phyloP scores from a whole-genome alignment of 371 early-diverging fungal genomes.

The Mortierella sp. region DNA sequence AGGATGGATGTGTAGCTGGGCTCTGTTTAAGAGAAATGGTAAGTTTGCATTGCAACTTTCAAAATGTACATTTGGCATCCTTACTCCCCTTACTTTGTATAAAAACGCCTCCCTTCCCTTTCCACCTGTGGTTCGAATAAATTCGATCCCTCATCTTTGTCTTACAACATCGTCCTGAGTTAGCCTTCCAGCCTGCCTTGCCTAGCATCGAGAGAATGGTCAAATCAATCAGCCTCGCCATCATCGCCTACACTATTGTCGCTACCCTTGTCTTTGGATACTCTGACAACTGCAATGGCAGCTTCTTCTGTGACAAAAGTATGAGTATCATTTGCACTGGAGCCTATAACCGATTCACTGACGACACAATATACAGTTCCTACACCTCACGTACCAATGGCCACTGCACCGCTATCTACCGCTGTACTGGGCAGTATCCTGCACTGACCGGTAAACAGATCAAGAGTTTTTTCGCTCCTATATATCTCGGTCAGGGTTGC shows the following conservation, averaged over 20 bases:
- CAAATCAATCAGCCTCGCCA: conserved; percentile 39
- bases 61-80: too few relatives aligned
- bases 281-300: conserved; percentile 34
- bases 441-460: conserved; percentile 21
- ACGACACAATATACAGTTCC: conserved; percentile 18
- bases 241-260: conserved; percentile 11
- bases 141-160: too few relatives aligned
- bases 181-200: too few relatives aligned
- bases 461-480: conserved; percentile 24
- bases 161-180: too few relatives aligned
- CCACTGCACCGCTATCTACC: conserved; percentile 33
- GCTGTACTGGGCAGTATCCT: conserved; percentile 26
- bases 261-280: conserved; percentile 7
- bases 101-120: too few relatives aligned
- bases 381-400: conserved; percentile 31
- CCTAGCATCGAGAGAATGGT: too few relatives aligned
- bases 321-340: conserved; percentile 15
- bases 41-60: too few relatives aligned
- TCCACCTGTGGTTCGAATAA: too few relatives aligned
- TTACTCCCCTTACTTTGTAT: too few relatives aligned
- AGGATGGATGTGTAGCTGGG: too few relatives aligned
- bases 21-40: too few relatives aligned
- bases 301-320: conserved; percentile 21
- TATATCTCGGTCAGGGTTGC: conserved; percentile 38
- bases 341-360: conserved; percentile 30